Conservation (phyloP, 208 protist species). For the Phytomonas sp. region DNA sequence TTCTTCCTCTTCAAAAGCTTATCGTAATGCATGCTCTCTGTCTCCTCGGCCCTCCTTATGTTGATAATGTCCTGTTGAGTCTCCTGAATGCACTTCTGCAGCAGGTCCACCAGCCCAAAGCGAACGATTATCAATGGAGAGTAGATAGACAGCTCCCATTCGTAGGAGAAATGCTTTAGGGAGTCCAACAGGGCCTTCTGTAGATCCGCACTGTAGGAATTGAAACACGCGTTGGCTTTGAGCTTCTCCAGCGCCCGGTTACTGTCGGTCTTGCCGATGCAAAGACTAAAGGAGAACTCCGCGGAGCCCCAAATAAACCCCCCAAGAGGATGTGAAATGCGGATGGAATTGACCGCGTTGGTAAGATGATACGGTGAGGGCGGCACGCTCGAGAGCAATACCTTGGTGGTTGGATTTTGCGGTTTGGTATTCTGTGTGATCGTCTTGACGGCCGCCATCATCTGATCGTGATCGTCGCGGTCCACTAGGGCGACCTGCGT, state of each 20-base stretch:
- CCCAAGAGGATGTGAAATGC: constrained; percentile 36
- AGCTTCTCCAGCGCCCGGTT: constrained; percentile 29
- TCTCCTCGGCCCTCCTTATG: constrained; percentile 34
- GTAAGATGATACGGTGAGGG: not conserved
- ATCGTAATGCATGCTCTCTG: constrained; percentile 20
- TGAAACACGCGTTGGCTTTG: constrained; percentile 24
- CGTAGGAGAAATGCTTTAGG: constrained; percentile 41
- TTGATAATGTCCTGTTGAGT: constrained; percentile 43
- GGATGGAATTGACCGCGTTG: constrained; percentile 18
- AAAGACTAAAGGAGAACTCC: constrained; percentile 65
- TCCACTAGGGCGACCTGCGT: constrained; percentile 77
- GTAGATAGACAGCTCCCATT: constrained; percentile 54
- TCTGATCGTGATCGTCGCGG: constrained; percentile 76
- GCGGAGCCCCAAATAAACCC: constrained; percentile 83
- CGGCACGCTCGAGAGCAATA: not conserved
- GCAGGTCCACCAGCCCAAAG: constrained; percentile 42
- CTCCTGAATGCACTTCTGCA: constrained; percentile 60
- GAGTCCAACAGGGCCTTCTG: constrained; percentile 45
- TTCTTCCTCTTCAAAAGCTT: constrained; percentile 32
- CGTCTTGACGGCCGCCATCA: constrained; percentile 21
- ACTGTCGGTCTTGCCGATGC: constrained; percentile 37
- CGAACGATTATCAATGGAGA: constrained; percentile 67
- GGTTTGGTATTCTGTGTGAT: not conserved
- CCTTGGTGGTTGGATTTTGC: not conserved
- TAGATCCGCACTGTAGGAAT: constrained; percentile 32